Base-by-base conservation (phyloP, 2,329 filamentous ascomycete genomes). In the Penicillium sumatraense region DNA sequence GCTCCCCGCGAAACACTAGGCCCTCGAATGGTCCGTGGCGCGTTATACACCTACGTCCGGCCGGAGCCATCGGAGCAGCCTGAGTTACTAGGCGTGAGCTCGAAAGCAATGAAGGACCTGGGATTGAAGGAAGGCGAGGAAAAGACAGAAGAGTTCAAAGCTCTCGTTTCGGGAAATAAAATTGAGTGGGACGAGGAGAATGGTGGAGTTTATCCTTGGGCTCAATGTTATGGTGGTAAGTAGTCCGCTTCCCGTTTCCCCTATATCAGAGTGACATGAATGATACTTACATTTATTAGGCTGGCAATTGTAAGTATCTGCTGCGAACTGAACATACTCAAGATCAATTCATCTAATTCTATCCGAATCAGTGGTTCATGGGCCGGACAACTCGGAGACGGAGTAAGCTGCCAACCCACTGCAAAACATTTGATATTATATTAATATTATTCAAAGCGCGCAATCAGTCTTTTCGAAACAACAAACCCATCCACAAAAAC, bases 331-430 rank as follows among this genome's bases (percentile, higher is more conserved):
- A n/a, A n/a, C n/a, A n/a, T n/a, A 18, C 16, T 40, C 6, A 13
- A 42, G 20, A 9, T 7, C 11, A 21, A 55, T 53, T 64, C 71
- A 79, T 82, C 65, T 74, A 1, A 76, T 75, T 77, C 55, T n/a
- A n/a, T n/a, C n/a, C n/a, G n/a, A n/a, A n/a, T n/a, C 54, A 79
- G 76, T 70, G 95, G 95, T 5, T 86, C 89, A 62, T 99, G 93
- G 93, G 95, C 95, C 3, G 93, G 95, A 5, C 95, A 99, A 74
- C 85, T 99, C 1, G 95, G 95, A 38, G 95, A 99, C 70, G 95
- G 95, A 11, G 75, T 79, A 67, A 60, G 72, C 61, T 29, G 49
- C n/a, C n/a, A n/a, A n/a, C n/a, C n/a, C n/a, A n/a, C n/a, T n/a
- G n/a, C n/a, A n/a, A n/a, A n/a, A n/a, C n/a, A n/a, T n/a, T n/a